phyloP scores from a whole-genome alignment of 2,329 filamentous ascomycete genomes.

The Botrytis byssoidea region DNA sequence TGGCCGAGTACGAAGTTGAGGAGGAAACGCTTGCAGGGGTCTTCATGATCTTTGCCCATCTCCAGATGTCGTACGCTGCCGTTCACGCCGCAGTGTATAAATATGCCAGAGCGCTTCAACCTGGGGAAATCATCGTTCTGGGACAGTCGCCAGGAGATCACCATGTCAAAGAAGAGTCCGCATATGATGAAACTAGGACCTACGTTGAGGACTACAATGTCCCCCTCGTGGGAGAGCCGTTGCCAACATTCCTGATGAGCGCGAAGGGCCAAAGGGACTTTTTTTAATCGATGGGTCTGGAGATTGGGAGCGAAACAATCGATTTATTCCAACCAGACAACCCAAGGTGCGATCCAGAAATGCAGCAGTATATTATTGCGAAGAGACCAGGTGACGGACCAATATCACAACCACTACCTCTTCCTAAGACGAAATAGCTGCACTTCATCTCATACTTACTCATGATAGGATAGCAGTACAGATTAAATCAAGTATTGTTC shows the following conservation, averaged over 20 bases:
- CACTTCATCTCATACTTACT: neutral
- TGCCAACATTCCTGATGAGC: conserved; percentile 32
- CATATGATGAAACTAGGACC: conserved; percentile 37
- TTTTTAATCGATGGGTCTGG: conserved; percentile 30
- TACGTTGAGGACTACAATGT: conserved; percentile 33
- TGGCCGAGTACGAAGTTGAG: conserved; percentile 29
- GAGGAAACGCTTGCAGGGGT: conserved; percentile 30
- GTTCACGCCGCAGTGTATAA: conserved; percentile 33
- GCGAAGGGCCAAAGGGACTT: conserved; percentile 29
- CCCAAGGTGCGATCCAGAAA: conserved; percentile 22
- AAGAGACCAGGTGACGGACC: conserved; percentile 12
- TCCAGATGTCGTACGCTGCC: conserved; percentile 34
- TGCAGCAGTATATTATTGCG: conserved; percentile 24
- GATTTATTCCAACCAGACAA: conserved; percentile 32
- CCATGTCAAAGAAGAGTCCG: conserved; percentile 33
- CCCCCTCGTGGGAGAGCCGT: conserved; percentile 33
- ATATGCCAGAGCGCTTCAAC: conserved; percentile 31
- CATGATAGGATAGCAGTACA: neutral
- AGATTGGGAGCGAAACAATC: conserved; percentile 30
- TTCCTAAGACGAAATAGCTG: conserved; percentile 13
- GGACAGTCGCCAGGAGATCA: conserved; percentile 35
- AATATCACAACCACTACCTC: conserved; percentile 16
- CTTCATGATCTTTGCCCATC: conserved; percentile 38
- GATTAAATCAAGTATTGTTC: neutral
- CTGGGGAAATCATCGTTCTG: conserved; percentile 35